These are phyloP conservation scores for Pichia sp. DNA, from an alignment of 1,139 yeast genomes.

Conservation along the genomic window DNA sequence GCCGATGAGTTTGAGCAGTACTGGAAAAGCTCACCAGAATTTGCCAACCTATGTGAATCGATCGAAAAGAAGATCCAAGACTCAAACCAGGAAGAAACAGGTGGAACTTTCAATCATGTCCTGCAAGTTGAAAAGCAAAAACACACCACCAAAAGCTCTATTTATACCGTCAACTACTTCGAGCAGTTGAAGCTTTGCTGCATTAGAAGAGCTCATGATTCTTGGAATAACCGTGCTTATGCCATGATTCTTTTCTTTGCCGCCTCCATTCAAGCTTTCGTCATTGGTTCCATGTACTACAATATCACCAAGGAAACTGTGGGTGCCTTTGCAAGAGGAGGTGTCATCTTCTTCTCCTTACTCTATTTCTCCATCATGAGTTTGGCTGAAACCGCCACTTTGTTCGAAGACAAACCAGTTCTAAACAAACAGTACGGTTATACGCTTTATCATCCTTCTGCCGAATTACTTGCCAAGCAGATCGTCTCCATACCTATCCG, in stretches of 20 bases:
- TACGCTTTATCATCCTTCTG: conserved; percentile 43
- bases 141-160: conserved; percentile 33
- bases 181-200: conserved; percentile 44
- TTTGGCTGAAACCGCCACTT: conserved; percentile 39
- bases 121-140: conserved; percentile 37
- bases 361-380: conserved; percentile 41
- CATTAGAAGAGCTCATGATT: conserved; percentile 44
- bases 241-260: conserved; percentile 43
- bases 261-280: conserved; percentile 41
- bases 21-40: conserved; percentile 41
- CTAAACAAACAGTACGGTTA: conserved; percentile 42
- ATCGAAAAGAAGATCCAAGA: conserved; percentile 22
- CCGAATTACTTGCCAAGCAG: conserved; percentile 42
- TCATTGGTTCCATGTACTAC: conserved; percentile 39
- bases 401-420: conserved; percentile 41
- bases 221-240: conserved; percentile 45
- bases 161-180: conserved; percentile 41
- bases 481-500: conserved; percentile 40
- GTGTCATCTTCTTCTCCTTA: conserved; percentile 40
- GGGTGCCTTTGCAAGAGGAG: conserved; percentile 38
- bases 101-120: conserved; percentile 27
- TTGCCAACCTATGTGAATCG: conserved; percentile 29
- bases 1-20: conserved; percentile 46
- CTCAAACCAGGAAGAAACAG: conserved; percentile 29
- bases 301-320: conserved; percentile 32